phyloP scores from a whole-genome alignment of 208 protist species.

The Eutreptiella sp. region DNA sequence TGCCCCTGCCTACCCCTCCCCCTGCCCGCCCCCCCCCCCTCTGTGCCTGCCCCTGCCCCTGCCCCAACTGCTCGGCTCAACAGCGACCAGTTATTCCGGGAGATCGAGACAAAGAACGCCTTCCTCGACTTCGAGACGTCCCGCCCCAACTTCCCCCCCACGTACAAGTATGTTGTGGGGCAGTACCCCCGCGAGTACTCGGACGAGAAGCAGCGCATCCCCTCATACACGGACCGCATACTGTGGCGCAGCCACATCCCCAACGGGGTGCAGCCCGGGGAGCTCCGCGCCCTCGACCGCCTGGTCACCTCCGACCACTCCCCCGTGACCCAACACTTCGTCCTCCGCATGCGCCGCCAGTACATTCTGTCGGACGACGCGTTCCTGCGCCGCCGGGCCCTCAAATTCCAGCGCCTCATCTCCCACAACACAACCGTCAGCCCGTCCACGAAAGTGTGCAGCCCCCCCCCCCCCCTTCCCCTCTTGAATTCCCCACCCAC shows the following conservation, averaged over 20 bases:
- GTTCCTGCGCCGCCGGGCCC: no score
- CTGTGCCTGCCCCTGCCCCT: no score
- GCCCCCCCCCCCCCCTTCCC: no score
- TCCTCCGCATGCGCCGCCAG: no score
- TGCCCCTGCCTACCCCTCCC: no score
- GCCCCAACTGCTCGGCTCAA: not conserved
- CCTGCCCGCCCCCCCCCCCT: no score
- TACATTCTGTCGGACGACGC: no score
- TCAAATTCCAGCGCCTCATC: no score
- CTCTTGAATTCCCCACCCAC: no score
- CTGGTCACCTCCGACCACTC: constrained; percentile 34
- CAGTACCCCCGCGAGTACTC: constrained; percentile 22
- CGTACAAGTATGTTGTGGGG: constrained; percentile 53
- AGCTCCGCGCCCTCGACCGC: constrained; percentile 22
- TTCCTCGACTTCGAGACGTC: constrained; percentile 50
- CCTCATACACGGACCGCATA: constrained; percentile 42
- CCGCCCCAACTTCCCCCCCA: constrained; percentile 53
- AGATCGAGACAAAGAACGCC: constrained; percentile 33
- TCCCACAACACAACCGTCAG: no score
- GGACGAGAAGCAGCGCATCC: constrained; percentile 26
- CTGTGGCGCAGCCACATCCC: constrained; percentile 33
- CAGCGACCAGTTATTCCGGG: constrained; percentile 49
- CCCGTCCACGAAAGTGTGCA: no score
- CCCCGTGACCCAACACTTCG: constrained; percentile 36
- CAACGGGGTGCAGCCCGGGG: constrained; percentile 36